These are phyloP conservation scores for Fusarium xylarioides DNA, from an alignment of 2,329 filamentous ascomycete genomes.

Conservation along the genomic window DNA sequence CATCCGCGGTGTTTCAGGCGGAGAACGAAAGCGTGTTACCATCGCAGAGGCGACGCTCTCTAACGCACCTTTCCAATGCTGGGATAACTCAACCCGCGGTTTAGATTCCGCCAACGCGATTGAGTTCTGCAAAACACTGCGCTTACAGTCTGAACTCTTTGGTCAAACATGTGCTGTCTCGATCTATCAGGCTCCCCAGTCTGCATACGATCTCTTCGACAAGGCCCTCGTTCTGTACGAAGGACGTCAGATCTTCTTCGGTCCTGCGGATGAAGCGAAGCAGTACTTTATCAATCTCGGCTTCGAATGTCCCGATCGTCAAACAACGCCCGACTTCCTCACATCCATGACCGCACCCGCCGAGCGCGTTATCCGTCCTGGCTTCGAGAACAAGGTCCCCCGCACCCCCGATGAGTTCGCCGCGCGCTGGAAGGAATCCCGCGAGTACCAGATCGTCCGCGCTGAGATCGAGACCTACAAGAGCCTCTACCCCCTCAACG, in stretches of 20 bases:
- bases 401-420: slow-evolving; percentile 52
- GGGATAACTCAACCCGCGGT: slow-evolving; percentile 47
- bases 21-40: slow-evolving; percentile 79
- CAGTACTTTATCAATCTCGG: slow-evolving; percentile 70
- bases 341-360: slow-evolving; percentile 60
- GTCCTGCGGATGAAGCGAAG: slow-evolving; percentile 63
- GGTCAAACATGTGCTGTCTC: slow-evolving; percentile 41
- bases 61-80: slow-evolving; percentile 53
- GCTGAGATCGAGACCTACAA: slow-evolving; percentile 47
- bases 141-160: slow-evolving; percentile 41
- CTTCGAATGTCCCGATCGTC: slow-evolving; percentile 68
- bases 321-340: slow-evolving; percentile 72
- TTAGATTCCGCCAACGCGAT: slow-evolving; percentile 44
- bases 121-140: slow-evolving; percentile 42
- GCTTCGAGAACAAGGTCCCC: slow-evolving; percentile 48
- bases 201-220: slow-evolving; percentile 70
- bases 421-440: slow-evolving; percentile 46
- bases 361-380: slow-evolving; percentile 47
- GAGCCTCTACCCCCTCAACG: slow-evolving; percentile 39
- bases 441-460: slow-evolving; percentile 22
- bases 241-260: slow-evolving; percentile 74
- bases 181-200: slow-evolving; percentile 71
- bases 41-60: slow-evolving; percentile 76
- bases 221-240: slow-evolving; percentile 74
- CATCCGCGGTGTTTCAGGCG: slow-evolving; percentile 77